Evolutionary conservation across 441 rosid genomes (phyloP), one percentile per base, ranked within the genome.

Genomic region (Populus hybrid): DNA sequence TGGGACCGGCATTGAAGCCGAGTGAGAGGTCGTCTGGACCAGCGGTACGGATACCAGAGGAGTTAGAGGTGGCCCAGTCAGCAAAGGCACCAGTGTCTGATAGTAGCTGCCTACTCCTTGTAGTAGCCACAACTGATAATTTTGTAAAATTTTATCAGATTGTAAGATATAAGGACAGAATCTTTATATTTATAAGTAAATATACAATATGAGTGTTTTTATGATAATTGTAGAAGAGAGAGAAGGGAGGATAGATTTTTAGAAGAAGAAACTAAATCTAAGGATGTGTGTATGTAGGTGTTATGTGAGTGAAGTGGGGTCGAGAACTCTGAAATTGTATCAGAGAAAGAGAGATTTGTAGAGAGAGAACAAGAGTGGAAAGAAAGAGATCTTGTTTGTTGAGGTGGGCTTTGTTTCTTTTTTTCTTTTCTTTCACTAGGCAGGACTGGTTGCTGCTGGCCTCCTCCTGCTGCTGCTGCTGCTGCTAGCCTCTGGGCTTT

Each of bases 61-160:
- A 82, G 69, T 89, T 81, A 6, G 97, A 81, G 4, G 93, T 73
- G n/a, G 88, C 84, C 99, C 98, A 95, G 84, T 93, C 99, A 35
- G 94, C 93, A 79, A 92, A 92, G 69, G 98, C 97, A 82, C 98
- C 97, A 30, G 98, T 87, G 73, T 94, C 99, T 32, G 97, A 92
- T 65, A 90, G 82, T 34, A 95, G 81, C 79, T 80, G 85, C 67
- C 89, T 88, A 84, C 94, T 86, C 94, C 98, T 87, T 84, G 97
- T 87, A 78, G 97, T 93, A 90, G 99, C 99, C 99, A 95, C 97
- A 90, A 89, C 95, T 90, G 69, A 67, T 73, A 69, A 78, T 24
- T 64, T 80, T 74, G 20, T 6, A 21, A 12, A 26, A 40, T 28
- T 50, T 67, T 23, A 24, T 24, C 18, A 35, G 42, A 34, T 80